Percentiles rank a stretch among this genome's conserved stretches.
phyloP scores from a whole-genome alignment of 1,284 basidiomycete genomes.

The Pseudozyma hubeiensis region DNA sequence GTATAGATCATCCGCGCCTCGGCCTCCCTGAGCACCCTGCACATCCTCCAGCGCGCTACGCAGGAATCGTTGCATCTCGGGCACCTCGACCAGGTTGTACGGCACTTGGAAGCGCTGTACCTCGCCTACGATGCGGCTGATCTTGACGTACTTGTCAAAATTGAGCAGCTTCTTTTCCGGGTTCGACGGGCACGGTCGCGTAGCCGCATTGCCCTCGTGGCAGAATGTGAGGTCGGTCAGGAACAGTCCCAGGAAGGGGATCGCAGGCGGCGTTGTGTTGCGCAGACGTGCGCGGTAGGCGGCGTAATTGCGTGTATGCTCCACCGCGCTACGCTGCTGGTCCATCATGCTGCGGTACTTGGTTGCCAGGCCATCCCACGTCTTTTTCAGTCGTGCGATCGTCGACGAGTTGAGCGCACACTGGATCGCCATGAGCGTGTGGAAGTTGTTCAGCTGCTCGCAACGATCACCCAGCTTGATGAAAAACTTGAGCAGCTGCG shows the following conservation, averaged over 20 bases:
- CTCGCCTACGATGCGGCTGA: conserved; percentile 72
- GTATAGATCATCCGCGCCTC: conserved; percentile 64
- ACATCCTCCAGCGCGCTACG: conserved; percentile 49
- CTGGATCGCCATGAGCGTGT: conserved; percentile 70
- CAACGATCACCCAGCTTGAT: conserved; percentile 70
- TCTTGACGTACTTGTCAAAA: conserved; percentile 77
- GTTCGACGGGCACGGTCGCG: conserved; percentile 77
- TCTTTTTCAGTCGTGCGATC: conserved; percentile 68
- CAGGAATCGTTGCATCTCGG: conserved; percentile 84
- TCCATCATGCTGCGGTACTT: conserved; percentile 87
- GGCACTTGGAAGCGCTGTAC: conserved; percentile 92
- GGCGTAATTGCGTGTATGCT: conserved; percentile 89
- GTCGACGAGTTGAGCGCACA: conserved; percentile 70
- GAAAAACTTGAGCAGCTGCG: conserved; percentile 70
- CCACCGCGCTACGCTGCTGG: conserved; percentile 82
- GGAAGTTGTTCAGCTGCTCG: conserved; percentile 69
- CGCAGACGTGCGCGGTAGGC: conserved; percentile 84
- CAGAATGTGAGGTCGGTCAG: conserved; percentile 94
- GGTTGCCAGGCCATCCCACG: conserved; percentile 79
- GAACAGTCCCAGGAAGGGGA: conserved; percentile 76
- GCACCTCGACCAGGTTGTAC: conserved; percentile 83
- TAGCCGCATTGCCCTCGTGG: conserved; percentile 89
- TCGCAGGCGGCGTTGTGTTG: conserved; percentile 53
- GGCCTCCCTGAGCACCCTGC: conserved; percentile 44
- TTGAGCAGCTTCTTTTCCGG: conserved; percentile 87